Evolutionary conservation across 371 early-diverging fungal genomes (phyloP).

Genomic region (Mortierella sp.): DNA sequence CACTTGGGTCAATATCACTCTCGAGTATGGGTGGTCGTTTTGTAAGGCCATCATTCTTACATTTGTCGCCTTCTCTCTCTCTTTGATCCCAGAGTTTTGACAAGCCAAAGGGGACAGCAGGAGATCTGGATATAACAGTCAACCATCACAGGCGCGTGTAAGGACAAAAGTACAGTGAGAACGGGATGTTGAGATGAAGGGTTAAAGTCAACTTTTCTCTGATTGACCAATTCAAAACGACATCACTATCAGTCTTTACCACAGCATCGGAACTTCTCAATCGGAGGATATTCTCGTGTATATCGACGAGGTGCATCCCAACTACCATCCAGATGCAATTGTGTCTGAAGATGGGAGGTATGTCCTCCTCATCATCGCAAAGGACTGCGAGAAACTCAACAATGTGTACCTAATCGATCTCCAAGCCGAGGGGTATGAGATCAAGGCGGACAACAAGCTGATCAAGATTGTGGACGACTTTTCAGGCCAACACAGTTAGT

Average conservation of each 20-base stretch:
- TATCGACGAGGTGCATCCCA: constrained; percentile 61
- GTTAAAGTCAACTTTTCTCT: no score
- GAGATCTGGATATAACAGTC: constrained; percentile 71
- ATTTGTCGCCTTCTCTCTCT: no score
- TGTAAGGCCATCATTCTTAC: no score
- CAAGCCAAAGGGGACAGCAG: constrained; percentile 61
- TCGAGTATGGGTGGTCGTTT: no score
- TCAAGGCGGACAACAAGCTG: constrained; percentile 15
- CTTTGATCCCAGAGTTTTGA: constrained; percentile 46
- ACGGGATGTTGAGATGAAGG: no score
- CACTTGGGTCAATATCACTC: no score
- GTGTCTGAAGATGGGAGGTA: constrained; percentile 67
- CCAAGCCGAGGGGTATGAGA: constrained; percentile 27
- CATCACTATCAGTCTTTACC: constrained; percentile 8
- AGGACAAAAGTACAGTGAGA: background rate
- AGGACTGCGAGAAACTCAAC: constrained; percentile 61
- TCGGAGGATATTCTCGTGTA: constrained; percentile 58
- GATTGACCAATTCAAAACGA: no score
- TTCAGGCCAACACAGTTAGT: constrained; percentile 60
- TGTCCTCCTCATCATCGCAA: constrained; percentile 56
- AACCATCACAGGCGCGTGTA: constrained; percentile 59
- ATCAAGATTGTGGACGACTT: constrained; percentile 62
- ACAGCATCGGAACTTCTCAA: constrained; percentile 64
- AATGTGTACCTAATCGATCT: constrained; percentile 63
- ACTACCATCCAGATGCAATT: constrained; percentile 39